Percentiles rank a stretch among this genome's conserved stretches.
These are phyloP conservation scores for Venturia aucupariae DNA, from an alignment of 2,329 filamentous ascomycete species.

Conservation along the genomic window DNA sequence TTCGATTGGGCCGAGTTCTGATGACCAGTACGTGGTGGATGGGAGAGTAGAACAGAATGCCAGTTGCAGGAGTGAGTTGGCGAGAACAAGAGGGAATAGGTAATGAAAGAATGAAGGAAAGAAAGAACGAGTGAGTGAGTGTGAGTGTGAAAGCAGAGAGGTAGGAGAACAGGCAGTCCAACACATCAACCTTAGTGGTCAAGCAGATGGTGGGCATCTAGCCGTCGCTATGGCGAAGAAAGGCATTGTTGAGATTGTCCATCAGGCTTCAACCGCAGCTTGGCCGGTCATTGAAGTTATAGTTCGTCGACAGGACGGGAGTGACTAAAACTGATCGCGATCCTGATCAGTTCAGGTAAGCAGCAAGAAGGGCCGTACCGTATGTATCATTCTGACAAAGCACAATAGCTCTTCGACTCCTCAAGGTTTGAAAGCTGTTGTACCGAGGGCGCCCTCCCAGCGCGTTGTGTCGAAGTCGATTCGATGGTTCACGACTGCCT, in stretches of 20 bases:
- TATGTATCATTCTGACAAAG: neutral
- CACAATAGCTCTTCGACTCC: neutral
- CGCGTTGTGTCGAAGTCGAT: neutral
- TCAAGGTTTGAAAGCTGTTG: neutral
- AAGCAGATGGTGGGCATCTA: neutral
- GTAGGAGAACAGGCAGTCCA: neutral
- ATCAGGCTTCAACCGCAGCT: neutral
- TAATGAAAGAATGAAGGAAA: no score
- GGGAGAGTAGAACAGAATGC: no score
- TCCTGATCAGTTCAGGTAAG: neutral
- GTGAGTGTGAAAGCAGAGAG: neutral
- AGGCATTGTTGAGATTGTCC: neutral
- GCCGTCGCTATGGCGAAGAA: neutral
- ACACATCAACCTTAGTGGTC: no score
- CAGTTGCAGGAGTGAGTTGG: no score
- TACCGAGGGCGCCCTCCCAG: neutral
- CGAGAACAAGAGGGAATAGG: no score
- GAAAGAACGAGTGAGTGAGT: neutral
- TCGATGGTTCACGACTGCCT: neutral
- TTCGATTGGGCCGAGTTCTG: no score
- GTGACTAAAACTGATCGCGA: neutral
- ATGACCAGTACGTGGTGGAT: no score
- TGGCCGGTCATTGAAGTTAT: neutral
- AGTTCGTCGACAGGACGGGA: neutral
- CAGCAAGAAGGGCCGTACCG: neutral